phyloP scores from a whole-genome alignment of 176 grass and related monocot species.

The Calamus simplicifolius region DNA sequence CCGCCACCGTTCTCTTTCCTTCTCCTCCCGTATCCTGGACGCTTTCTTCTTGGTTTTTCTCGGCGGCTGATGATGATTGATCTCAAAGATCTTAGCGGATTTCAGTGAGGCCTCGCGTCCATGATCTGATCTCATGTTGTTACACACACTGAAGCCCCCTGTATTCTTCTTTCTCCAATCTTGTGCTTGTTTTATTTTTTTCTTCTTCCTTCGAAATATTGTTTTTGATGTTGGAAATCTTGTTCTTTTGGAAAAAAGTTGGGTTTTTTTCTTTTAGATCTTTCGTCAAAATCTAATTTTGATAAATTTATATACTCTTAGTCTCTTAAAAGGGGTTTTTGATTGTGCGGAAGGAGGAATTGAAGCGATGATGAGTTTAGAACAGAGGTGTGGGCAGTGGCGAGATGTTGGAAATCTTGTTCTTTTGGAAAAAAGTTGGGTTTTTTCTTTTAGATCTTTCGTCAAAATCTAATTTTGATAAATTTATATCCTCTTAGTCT shows the following conservation, averaged over 20 bases:
- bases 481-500: neutral
- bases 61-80: slow-evolving; percentile 3
- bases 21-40: too few species aligned
- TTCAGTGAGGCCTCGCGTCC: slow-evolving; percentile 3
- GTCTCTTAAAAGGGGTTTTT: neutral
- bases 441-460: too few species aligned
- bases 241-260: too few species aligned
- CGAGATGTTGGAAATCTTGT: too few species aligned
- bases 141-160: slow-evolving; percentile 7
- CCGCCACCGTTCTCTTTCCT: too few species aligned
- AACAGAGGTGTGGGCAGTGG: too few species aligned
- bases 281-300: neutral
- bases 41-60: too few species aligned
- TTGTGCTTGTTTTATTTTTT: neutral
- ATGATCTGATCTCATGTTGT: slow-evolving; percentile 8
- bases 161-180: neutral
- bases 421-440: too few species aligned
- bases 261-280: too few species aligned
- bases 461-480: neutral
- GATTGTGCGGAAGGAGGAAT: neutral
- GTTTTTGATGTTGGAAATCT: too few species aligned
- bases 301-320: too few species aligned
- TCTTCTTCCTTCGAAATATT: too few species aligned
- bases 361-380: slow-evolving; percentile 3
- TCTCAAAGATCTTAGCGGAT: slow-evolving; percentile 9